Conservation (phyloP, 176 grass and related monocot genomes). For the Saccharum spontaneum region DNA sequence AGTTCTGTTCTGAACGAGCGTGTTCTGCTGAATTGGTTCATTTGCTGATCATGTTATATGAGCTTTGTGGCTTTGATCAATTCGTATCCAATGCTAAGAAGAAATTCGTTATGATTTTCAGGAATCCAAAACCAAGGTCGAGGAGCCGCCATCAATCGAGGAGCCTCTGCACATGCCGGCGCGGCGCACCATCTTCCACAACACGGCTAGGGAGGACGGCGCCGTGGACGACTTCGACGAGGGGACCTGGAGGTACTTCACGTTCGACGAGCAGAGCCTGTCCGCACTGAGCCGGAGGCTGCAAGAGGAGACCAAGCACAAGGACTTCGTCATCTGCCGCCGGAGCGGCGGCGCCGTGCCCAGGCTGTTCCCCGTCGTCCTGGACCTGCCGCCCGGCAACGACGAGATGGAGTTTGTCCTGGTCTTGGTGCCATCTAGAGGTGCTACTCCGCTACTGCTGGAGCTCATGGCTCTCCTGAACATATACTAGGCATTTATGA, state of each 20-base stretch:
- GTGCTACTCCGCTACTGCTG: background rate
- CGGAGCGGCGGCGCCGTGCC: background rate
- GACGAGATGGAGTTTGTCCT: conserved; percentile 53
- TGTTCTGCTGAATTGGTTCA: background rate
- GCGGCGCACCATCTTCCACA: conserved; percentile 50
- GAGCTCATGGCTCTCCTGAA: background rate
- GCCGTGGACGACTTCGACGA: conserved; percentile 50
- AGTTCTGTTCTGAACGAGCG: background rate
- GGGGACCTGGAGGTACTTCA: conserved; percentile 51
- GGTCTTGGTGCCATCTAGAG: conserved; percentile 28
- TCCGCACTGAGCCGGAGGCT: conserved; percentile 37
- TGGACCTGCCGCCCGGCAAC: conserved; percentile 58
- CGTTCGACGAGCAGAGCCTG: conserved; percentile 48
- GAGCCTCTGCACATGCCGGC: conserved; percentile 25
- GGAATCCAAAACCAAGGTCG: conserved; percentile 2
- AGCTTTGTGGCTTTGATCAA: background rate
- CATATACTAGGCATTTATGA: background rate
- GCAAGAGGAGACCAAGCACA: conserved; percentile 25
- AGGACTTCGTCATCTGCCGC: conserved; percentile 52
- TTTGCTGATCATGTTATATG: background rate
- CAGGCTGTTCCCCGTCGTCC: conserved; percentile 45
- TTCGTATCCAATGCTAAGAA: background rate
- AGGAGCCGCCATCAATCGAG: background rate
- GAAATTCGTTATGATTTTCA: background rate
- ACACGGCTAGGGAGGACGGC: conserved; percentile 48